These are phyloP conservation scores for Kwoniella mangroviensis DNA, from an alignment of 768 basidiomycete genomes.

Conservation along the genomic window DNA sequence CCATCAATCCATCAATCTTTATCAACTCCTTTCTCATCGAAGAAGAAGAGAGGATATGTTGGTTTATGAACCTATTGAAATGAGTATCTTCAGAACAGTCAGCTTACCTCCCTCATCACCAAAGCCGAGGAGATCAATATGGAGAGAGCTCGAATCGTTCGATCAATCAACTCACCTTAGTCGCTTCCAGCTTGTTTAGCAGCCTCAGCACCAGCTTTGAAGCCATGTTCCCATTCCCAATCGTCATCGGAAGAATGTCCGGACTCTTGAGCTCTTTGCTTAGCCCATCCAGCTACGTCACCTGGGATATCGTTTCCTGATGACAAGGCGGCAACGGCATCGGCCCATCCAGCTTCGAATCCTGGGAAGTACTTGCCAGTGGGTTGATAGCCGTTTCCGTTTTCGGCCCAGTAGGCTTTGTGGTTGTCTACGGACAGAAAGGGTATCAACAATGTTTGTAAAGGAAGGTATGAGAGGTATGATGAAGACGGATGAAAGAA, in stretches of 20 bases:
- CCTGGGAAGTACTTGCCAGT: slow-evolving; percentile 39
- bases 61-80: background rate
- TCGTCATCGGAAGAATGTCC: slow-evolving; percentile 26
- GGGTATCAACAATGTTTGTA: background rate
- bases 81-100: background rate
- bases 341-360: slow-evolving; percentile 39
- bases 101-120: background rate
- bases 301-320: slow-evolving; percentile 32
- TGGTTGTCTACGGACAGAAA: slow-evolving; percentile 15
- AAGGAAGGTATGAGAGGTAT: background rate
- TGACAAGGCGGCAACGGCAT: slow-evolving; percentile 25
- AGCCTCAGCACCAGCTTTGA: slow-evolving; percentile 34
- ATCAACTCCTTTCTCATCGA: background rate
- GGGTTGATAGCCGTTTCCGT: slow-evolving; percentile 34
- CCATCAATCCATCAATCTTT: background rate
- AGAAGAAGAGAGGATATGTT: background rate
- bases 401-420: slow-evolving; percentile 35
- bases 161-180: slow-evolving; percentile 9
- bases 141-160: background rate
- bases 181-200: slow-evolving; percentile 25
- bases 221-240: slow-evolving; percentile 45
- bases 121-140: background rate
- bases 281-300: slow-evolving; percentile 26
- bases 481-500: background rate
- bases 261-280: slow-evolving; percentile 23